These are phyloP conservation scores for Eimeria brunetti DNA, from an alignment of 169 alveolate genomes.

Conservation along the genomic window DNA sequence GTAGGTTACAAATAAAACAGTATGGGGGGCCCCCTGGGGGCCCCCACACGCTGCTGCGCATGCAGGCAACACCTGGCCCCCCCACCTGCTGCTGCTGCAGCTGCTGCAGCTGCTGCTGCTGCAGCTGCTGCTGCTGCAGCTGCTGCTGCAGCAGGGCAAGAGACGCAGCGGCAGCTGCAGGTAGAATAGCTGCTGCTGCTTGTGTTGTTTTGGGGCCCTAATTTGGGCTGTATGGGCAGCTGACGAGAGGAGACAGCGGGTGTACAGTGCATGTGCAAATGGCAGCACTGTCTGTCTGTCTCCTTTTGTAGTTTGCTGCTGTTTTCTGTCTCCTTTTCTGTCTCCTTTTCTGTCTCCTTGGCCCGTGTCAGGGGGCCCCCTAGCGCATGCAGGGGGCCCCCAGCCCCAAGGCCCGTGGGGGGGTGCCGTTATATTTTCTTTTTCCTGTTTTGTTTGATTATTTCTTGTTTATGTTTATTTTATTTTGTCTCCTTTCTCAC, in stretches of 20 bases:
- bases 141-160: not conserved
- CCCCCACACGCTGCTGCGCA: no score
- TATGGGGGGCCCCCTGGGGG: constrained; percentile 1
- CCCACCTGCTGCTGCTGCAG: not conserved
- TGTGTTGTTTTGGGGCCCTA: not conserved
- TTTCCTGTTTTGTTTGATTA: not conserved
- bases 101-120: constrained; percentile 14
- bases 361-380: not conserved
- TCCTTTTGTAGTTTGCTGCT: not conserved
- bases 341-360: no score
- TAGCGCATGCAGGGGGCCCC: not conserved
- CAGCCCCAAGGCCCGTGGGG: not conserved
- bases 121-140: not conserved
- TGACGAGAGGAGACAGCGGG: not conserved
- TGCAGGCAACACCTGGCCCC: no score
- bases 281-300: not conserved
- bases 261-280: not conserved
- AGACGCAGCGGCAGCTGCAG: not conserved
- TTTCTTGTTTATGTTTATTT: no score
- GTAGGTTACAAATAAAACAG: not conserved
- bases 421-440: not conserved
- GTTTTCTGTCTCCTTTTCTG: no score
- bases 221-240: not conserved
- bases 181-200: not conserved
- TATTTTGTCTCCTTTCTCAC: no score